Conservation (phyloP, 352 stramenopile genomes). For the Phytophthora sp. region DNA sequence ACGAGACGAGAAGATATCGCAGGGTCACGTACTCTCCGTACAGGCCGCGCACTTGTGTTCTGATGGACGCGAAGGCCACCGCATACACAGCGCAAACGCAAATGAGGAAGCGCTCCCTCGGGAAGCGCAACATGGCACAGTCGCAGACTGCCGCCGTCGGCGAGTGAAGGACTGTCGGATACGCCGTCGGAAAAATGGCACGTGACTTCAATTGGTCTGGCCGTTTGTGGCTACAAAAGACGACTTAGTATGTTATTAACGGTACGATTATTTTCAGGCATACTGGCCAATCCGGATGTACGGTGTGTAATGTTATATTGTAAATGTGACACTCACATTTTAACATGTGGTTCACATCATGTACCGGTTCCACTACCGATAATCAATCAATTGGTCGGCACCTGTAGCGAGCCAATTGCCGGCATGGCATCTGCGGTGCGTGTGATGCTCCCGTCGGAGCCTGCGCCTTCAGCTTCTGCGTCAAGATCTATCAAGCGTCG, state of each 20-base stretch:
- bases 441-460: constrained; percentile 11
- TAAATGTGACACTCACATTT: too few species aligned
- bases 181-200: constrained; percentile 17
- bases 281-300: too few species aligned
- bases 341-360: too few species aligned
- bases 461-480: not conserved
- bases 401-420: not conserved
- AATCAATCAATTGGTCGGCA: not conserved
- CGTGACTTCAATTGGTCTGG: not conserved
- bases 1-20: not conserved
- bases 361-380: too few species aligned
- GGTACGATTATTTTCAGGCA: too few species aligned
- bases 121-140: constrained; percentile 37
- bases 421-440: constrained; percentile 20
- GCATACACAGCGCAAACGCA: constrained; percentile 56
- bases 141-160: constrained; percentile 13
- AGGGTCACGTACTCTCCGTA: constrained; percentile 65
- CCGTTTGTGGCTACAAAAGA: too few species aligned
- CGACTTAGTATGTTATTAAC: too few species aligned
- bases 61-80: constrained; percentile 82
- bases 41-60: constrained; percentile 81
- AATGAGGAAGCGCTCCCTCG: constrained; percentile 47
- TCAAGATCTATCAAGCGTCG: constrained; percentile 15
- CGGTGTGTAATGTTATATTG: too few species aligned
- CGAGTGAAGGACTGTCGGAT: constrained; percentile 7